These are phyloP conservation scores for Helianthus tuberosus DNA, from an alignment of 129 eudicot genomes.

Conservation along the genomic window DNA sequence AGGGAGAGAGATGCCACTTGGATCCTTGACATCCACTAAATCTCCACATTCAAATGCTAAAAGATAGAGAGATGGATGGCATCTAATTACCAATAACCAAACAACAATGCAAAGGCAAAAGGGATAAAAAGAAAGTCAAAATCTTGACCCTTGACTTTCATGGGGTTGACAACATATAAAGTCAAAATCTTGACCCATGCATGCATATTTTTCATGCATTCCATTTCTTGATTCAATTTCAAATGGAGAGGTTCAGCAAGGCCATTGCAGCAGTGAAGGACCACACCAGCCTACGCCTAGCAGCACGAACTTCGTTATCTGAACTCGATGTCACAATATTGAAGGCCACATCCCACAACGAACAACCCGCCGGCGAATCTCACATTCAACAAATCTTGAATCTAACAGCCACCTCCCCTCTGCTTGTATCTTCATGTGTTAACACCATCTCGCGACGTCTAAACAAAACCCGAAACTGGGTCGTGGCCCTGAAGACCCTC, in stretches of 20 bases:
- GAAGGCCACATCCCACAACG: conserved; percentile 88
- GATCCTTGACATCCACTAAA: conserved; percentile 14
- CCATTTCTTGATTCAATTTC: conserved; percentile 2
- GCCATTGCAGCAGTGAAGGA: conserved; percentile 96
- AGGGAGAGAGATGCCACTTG: background rate
- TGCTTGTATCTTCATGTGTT: conserved; percentile 63
- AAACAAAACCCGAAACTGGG: conserved; percentile 84
- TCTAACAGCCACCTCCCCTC: conserved; percentile 60
- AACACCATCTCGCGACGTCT: conserved; percentile 76
- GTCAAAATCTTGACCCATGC: conserved; percentile 4
- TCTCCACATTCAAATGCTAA: conserved; percentile 26
- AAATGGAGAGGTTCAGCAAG: conserved; percentile 70
- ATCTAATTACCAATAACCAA: conserved; percentile 14
- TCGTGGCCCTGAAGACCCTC: conserved; percentile 79
- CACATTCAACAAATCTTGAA: conserved; percentile 65
- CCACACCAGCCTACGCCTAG: conserved; percentile 81
- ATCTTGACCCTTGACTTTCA: background rate
- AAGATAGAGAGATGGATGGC: conserved; percentile 29
- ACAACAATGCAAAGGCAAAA: no score
- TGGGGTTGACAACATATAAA: no score
- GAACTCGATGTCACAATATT: conserved; percentile 88
- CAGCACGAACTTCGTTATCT: conserved; percentile 54
- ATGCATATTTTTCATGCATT: background rate
- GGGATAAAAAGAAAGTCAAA: conserved; percentile 13
- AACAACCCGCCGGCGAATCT: conserved; percentile 70